These are phyloP conservation scores for Pythium pectinolyticum DNA, from an alignment of 352 stramenopile genomes.

Conservation along the genomic window DNA sequence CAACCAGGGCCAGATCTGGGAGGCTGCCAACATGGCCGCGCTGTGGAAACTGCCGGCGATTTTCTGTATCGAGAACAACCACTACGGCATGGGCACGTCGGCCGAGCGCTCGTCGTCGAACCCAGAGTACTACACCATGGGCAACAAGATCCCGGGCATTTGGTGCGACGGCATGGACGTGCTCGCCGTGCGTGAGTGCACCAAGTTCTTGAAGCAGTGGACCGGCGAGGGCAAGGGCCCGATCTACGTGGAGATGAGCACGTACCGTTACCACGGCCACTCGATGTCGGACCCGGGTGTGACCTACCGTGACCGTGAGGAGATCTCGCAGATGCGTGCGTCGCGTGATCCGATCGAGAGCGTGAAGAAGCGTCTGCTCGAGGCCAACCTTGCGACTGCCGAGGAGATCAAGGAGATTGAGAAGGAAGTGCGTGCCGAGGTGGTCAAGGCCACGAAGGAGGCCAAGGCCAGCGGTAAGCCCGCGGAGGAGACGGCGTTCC, in stretches of 20 bases:
- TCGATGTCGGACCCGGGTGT: slow-evolving; percentile 99
- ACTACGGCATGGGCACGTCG: slow-evolving; percentile 99
- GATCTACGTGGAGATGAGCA: slow-evolving; percentile 99
- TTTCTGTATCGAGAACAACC: slow-evolving; percentile 99
- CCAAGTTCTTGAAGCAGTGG: slow-evolving; percentile 97
- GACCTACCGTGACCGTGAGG: slow-evolving; percentile 99
- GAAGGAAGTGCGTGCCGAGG: slow-evolving; percentile 97
- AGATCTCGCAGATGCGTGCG: slow-evolving; percentile 98
- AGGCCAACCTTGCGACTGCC: slow-evolving; percentile 92
- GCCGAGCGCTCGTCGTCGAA: slow-evolving; percentile 96
- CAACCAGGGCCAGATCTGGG: slow-evolving; percentile 99
- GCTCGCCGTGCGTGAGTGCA: slow-evolving; percentile 95
- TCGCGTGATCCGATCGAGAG: slow-evolving; percentile 98
- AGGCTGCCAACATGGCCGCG: slow-evolving; percentile 96
- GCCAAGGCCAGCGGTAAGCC: slow-evolving; percentile 81
- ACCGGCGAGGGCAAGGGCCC: slow-evolving; percentile 96
- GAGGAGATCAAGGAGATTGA: slow-evolving; percentile 99
- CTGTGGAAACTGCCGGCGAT: slow-evolving; percentile 99
- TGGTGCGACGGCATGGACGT: slow-evolving; percentile 99
- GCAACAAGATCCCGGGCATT: slow-evolving; percentile 99
- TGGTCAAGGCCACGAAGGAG: slow-evolving; percentile 94
- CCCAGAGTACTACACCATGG: slow-evolving; percentile 99
- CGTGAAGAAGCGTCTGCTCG: slow-evolving; percentile 97
- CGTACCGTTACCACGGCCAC: slow-evolving; percentile 99
- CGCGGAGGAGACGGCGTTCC: slow-evolving; percentile 53